These are phyloP conservation scores for Biscogniauxia mediterranea DNA, from an alignment of 2,329 filamentous ascomycete species.

Conservation along the genomic window DNA sequence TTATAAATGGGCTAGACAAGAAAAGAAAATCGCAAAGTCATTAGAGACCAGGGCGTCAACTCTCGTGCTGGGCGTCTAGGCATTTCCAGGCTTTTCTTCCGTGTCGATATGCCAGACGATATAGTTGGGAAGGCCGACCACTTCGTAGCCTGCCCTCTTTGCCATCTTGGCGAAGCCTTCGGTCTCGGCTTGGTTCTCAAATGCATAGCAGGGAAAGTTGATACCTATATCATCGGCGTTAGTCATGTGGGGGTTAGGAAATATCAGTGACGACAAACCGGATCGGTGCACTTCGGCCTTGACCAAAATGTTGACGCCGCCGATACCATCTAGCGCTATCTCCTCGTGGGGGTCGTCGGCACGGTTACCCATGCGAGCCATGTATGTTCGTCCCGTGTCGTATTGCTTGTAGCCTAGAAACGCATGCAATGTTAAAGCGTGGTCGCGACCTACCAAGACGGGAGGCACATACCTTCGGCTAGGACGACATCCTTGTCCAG, in stretches of 20 bases:
- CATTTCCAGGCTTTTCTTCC: constrained; percentile 86
- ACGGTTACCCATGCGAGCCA: constrained; percentile 91
- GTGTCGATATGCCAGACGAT: constrained; percentile 99
- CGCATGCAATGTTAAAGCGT: constrained; percentile 8
- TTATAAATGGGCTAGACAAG: constrained; percentile 24
- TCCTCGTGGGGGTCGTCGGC: constrained; percentile 88
- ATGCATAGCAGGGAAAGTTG: constrained; percentile 95
- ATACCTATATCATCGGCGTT: constrained; percentile 60
- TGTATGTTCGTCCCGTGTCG: constrained; percentile 84
- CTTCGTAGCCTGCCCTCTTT: constrained; percentile 88
- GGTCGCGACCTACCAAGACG: constrained; percentile 8
- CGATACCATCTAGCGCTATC: constrained; percentile 90
- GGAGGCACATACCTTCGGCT: constrained; percentile 71
- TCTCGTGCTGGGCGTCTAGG: constrained; percentile 32
- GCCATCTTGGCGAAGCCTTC: constrained; percentile 99
- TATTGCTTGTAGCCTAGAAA: constrained; percentile 82
- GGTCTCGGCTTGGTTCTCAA: constrained; percentile 98
- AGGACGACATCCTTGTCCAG: constrained; percentile 80
- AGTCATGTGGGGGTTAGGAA: constrained; percentile 16
- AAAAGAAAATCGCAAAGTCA: constrained; percentile 18
- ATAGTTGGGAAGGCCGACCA: constrained; percentile 92
- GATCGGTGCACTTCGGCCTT: constrained; percentile 97
- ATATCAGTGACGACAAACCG: constrained; percentile 51
- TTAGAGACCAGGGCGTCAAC: constrained; percentile 2
- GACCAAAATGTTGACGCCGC: constrained; percentile 94